These are phyloP conservation scores for Juglanconis juglandina DNA, from an alignment of 2,329 filamentous ascomycete species.

Conservation along the genomic window DNA sequence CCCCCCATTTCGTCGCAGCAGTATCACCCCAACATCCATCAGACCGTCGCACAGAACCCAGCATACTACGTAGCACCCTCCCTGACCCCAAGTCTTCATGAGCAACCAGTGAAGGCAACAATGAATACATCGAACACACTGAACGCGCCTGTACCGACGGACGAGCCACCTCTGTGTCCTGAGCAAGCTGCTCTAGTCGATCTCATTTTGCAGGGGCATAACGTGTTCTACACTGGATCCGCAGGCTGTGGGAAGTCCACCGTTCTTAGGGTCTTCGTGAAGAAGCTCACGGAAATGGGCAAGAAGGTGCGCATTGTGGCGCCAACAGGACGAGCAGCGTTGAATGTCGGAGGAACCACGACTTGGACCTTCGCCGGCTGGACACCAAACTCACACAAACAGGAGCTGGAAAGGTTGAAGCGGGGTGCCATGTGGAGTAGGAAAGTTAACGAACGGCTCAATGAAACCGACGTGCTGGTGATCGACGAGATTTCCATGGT, in stretches of 20 bases:
- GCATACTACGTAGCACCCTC: too few species aligned
- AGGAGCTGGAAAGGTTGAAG: slow-evolving; percentile 33
- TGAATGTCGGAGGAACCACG: slow-evolving; percentile 54
- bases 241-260: slow-evolving; percentile 60
- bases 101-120: background rate
- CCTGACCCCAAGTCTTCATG: too few species aligned
- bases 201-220: slow-evolving; percentile 46
- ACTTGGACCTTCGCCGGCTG: slow-evolving; percentile 57
- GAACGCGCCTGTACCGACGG: background rate
- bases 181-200: slow-evolving; percentile 49
- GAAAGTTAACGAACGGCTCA: slow-evolving; percentile 35
- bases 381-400: slow-evolving; percentile 44
- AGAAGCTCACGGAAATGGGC: slow-evolving; percentile 30
- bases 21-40: too few species aligned
- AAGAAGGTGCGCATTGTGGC: slow-evolving; percentile 50
- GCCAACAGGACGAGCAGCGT: slow-evolving; percentile 57
- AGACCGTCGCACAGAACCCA: too few species aligned
- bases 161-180: slow-evolving; percentile 35
- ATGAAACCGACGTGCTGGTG: slow-evolving; percentile 50
- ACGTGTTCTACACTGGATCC: slow-evolving; percentile 64
- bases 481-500: slow-evolving; percentile 68
- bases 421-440: slow-evolving; percentile 26
- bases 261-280: slow-evolving; percentile 47
- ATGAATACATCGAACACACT: background rate
- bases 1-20: too few species aligned